These are phyloP conservation scores for Tillandsia fasciculata DNA, from an alignment of 176 grass and related monocot species.

Conservation along the genomic window DNA sequence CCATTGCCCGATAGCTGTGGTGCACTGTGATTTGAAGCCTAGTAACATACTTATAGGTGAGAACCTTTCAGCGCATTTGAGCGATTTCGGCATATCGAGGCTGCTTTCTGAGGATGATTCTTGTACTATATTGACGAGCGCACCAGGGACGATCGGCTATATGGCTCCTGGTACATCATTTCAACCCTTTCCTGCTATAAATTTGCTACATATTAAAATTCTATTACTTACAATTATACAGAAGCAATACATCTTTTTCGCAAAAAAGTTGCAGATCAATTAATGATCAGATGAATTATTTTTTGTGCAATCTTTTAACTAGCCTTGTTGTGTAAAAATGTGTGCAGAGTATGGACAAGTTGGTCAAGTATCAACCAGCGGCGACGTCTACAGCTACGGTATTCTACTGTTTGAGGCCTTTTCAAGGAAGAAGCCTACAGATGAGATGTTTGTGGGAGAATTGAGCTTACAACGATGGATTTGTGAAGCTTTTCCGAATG, in stretches of 20 bases:
- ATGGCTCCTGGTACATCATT: constrained; percentile 27
- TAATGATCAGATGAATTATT: background rate
- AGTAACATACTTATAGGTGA: constrained; percentile 37
- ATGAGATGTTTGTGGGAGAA: constrained; percentile 32
- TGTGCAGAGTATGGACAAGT: constrained; percentile 39
- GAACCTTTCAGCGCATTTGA: constrained; percentile 31
- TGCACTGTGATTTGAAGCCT: constrained; percentile 49
- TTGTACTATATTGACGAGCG: constrained; percentile 26
- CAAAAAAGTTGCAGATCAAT: background rate
- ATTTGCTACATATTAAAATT: background rate
- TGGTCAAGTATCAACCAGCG: constrained; percentile 27
- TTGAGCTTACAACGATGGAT: constrained; percentile 42
- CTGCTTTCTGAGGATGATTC: constrained; percentile 21
- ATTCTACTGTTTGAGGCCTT: constrained; percentile 46
- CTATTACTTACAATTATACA: background rate
- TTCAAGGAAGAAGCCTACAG: constrained; percentile 37
- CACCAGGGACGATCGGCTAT: constrained; percentile 32
- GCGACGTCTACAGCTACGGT: constrained; percentile 51
- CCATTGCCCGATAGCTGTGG: constrained; percentile 19
- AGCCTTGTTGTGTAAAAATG: constrained; percentile 5
- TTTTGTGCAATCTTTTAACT: background rate
- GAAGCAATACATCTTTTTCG: background rate
- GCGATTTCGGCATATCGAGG: constrained; percentile 41
- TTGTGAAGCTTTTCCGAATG: constrained; percentile 15
- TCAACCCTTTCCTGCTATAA: background rate